Evolutionary conservation across 192 early-diverging fungal species (phyloP).

Genomic region (Coemansia sp.): DNA sequence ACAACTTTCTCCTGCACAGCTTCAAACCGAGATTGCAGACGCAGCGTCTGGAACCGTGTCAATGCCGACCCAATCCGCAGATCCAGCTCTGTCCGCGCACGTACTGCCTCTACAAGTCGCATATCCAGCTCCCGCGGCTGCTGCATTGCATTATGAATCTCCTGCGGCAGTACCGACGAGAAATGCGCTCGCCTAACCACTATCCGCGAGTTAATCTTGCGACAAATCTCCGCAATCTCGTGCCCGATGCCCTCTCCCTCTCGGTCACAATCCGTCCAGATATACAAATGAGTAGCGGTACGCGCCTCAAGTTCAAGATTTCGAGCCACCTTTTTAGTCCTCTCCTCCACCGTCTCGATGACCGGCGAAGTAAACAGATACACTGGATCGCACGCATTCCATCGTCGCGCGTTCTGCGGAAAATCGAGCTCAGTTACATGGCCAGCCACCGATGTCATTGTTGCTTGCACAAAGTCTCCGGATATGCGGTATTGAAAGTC

Average conservation of each 20-base stretch:
- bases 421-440: constrained; percentile 79
- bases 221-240: constrained; percentile 75
- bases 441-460: constrained; percentile 83
- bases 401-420: constrained; percentile 55
- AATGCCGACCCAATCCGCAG: constrained; percentile 88
- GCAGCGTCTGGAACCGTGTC: constrained; percentile 87
- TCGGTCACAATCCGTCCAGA: constrained; percentile 99
- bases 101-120: constrained; percentile 74
- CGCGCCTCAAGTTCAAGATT: constrained; percentile 70
- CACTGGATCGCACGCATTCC: constrained; percentile 61
- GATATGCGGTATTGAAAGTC: constrained; percentile 67
- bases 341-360: constrained; percentile 53
- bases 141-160: constrained; percentile 76
- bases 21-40: constrained; percentile 58
- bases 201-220: constrained; percentile 62
- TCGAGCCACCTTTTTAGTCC: constrained; percentile 48
- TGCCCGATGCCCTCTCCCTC: constrained; percentile 94
- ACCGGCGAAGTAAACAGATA: constrained; percentile 71
- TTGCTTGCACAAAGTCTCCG: constrained; percentile 58
- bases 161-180: constrained; percentile 80
- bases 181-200: constrained; percentile 81
- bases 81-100: constrained; percentile 84
- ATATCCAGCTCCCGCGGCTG: constrained; percentile 72
- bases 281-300: constrained; percentile 69
- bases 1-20: constrained; percentile 64